phyloP scores from a whole-genome alignment of 2,329 filamentous ascomycete species.

The Hypoxylon rubiginosum region DNA sequence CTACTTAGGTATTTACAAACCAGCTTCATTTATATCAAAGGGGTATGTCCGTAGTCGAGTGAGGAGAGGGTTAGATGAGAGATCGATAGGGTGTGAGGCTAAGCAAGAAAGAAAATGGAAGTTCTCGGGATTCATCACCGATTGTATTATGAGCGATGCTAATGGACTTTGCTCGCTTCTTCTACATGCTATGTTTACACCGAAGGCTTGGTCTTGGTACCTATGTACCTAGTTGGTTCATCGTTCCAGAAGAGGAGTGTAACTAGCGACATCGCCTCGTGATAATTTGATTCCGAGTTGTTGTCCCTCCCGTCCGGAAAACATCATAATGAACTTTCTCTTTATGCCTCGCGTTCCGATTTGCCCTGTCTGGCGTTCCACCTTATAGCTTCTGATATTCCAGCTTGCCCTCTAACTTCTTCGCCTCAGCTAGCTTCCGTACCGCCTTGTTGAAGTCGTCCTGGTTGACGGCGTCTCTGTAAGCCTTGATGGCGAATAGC shows the following conservation, averaged over 20 bases:
- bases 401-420: constrained; percentile 98
- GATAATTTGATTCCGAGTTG: constrained; percentile 13
- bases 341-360: neutral
- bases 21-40: neutral
- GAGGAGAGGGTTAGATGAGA: neutral
- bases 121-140: constrained; percentile 7
- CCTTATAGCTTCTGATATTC: constrained; percentile 94
- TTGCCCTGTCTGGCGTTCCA: neutral
- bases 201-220: constrained; percentile 13
- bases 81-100: neutral
- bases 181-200: constrained; percentile 33
- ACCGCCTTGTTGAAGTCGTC: constrained; percentile 99
- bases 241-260: neutral
- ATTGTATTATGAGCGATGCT: constrained; percentile 26
- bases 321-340: neutral
- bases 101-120: neutral
- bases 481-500: constrained; percentile 98
- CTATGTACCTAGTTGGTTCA: neutral
- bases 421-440: constrained; percentile 94
- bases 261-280: constrained; percentile 17
- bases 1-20: neutral
- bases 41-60: neutral
- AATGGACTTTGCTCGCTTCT: constrained; percentile 12
- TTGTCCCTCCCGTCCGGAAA: neutral
- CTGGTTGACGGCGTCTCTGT: constrained; percentile 94